A percentile compares a stretch with the other conserved stretches of the same genome.
phyloP scores from a whole-genome alignment of 2,329 filamentous ascomycete species.

The Cladophialophora chaetospira region DNA sequence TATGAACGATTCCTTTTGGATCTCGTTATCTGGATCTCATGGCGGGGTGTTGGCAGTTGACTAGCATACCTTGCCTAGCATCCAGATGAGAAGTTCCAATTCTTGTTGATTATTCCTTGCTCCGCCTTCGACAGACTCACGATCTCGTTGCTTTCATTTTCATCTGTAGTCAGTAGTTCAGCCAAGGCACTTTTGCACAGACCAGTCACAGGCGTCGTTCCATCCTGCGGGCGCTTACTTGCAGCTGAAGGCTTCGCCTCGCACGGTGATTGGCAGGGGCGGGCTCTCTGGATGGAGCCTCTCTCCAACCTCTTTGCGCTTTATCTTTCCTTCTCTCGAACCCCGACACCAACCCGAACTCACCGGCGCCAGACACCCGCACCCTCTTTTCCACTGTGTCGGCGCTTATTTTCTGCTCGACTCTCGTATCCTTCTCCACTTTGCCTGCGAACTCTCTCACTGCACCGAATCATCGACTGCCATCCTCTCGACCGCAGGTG shows the following conservation, averaged over 20 bases:
- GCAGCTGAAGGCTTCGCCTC: slow-evolving; percentile 10
- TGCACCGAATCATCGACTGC: slow-evolving; percentile 13
- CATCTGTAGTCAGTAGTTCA: neutral
- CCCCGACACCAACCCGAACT: neutral
- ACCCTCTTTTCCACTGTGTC: slow-evolving; percentile 26
- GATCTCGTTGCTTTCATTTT: too few species aligned
- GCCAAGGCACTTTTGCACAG: slow-evolving; percentile 1
- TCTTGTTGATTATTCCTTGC: neutral
- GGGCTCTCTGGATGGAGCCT: neutral
- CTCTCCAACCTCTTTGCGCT: neutral
- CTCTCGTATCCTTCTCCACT: neutral
- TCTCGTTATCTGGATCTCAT: neutral
- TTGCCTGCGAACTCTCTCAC: neutral
- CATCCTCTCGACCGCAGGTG: neutral
- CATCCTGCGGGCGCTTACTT: slow-evolving; percentile 21
- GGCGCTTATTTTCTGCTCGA: slow-evolving; percentile 24
- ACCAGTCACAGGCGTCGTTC: neutral
- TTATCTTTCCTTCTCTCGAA: neutral
- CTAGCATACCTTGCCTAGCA: neutral
- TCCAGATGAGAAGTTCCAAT: neutral
- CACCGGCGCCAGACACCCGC: slow-evolving; percentile 12
- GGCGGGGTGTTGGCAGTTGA: neutral
- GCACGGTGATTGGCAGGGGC: slow-evolving; percentile 2
- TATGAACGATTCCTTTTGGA: slow-evolving; percentile 6
- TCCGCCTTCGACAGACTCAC: too few species aligned